A percentile compares a stretch with the other conserved stretches of the same genome.
These are phyloP conservation scores for Triadica sebifera DNA, from an alignment of 345 rosid genomes.

Conservation along the genomic window DNA sequence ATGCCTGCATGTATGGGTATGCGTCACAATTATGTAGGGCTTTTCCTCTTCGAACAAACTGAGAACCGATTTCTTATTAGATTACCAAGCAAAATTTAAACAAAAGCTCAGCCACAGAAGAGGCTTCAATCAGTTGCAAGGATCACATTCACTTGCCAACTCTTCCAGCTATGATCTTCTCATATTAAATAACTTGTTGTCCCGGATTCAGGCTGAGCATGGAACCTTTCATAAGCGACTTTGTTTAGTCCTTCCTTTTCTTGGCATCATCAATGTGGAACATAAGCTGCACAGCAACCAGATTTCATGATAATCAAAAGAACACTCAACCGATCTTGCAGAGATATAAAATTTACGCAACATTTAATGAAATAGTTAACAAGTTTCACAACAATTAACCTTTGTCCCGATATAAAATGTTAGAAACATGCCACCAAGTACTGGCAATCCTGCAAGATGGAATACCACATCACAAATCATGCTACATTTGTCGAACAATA, in stretches of 20 bases:
- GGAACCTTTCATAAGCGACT: background rate
- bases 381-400: conserved; percentile 32
- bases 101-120: too few relatives aligned
- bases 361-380: too few relatives aligned
- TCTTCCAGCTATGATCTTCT: too few relatives aligned
- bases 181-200: too few relatives aligned
- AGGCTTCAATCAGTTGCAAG: too few relatives aligned
- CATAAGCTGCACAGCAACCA: conserved; percentile 51
- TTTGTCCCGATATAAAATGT: conserved; percentile 78
- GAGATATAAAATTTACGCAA: background rate
- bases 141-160: too few relatives aligned
- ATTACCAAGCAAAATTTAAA: too few relatives aligned
- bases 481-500: background rate
- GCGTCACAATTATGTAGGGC: too few relatives aligned
- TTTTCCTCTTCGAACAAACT: too few relatives aligned
- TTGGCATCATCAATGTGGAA: conserved; percentile 28
- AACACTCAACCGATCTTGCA: background rate
- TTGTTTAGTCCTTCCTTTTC: conserved; percentile 28
- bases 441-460: conserved; percentile 54
- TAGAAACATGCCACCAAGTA: conserved; percentile 55
- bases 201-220: background rate
- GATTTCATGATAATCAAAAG: background rate
- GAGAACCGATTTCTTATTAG: too few relatives aligned
- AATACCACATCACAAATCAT: conserved; percentile 7
- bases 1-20: too few relatives aligned